Evolutionary conservation across 805 yeast genomes (phyloP).

Genomic region (Candida ipomoeae): DNA sequence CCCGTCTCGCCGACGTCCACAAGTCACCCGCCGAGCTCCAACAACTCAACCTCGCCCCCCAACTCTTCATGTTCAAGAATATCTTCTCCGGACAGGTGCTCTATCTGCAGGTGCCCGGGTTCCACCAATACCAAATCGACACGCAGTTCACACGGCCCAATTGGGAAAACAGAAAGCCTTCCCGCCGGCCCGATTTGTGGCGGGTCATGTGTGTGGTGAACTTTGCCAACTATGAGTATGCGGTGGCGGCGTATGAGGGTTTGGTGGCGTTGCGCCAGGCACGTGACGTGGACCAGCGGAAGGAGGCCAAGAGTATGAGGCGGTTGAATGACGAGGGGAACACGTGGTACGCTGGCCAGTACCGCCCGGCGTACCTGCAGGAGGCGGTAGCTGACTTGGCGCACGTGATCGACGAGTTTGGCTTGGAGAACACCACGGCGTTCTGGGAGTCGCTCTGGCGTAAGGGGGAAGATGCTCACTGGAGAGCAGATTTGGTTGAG

Average conservation of each 20-base stretch:
- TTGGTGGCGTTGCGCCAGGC: slow-evolving; percentile 68
- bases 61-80: slow-evolving; percentile 78
- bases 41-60: slow-evolving; percentile 69
- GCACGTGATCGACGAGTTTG: slow-evolving; percentile 62
- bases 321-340: slow-evolving; percentile 72
- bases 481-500: slow-evolving; percentile 57
- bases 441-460: slow-evolving; percentile 89
- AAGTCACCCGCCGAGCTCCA: slow-evolving; percentile 32
- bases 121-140: slow-evolving; percentile 55
- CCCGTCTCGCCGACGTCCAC: slow-evolving; percentile 38
- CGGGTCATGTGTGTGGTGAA: slow-evolving; percentile 82
- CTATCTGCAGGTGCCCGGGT: slow-evolving; percentile 79
- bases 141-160: slow-evolving; percentile 76
- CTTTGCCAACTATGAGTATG: slow-evolving; percentile 54
- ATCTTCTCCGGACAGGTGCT: slow-evolving; percentile 85
- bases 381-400: slow-evolving; percentile 86
- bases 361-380: slow-evolving; percentile 84
- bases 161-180: slow-evolving; percentile 84
- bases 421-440: slow-evolving; percentile 45
- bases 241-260: slow-evolving; percentile 70
- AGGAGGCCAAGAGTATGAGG: slow-evolving; percentile 61
- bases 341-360: slow-evolving; percentile 84
- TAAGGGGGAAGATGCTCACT: slow-evolving; percentile 71
- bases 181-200: slow-evolving; percentile 83
- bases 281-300: slow-evolving; percentile 58